These are phyloP conservation scores for Sclerotinia borealis DNA, from an alignment of 2,329 filamentous ascomycete species.

Conservation along the genomic window DNA sequence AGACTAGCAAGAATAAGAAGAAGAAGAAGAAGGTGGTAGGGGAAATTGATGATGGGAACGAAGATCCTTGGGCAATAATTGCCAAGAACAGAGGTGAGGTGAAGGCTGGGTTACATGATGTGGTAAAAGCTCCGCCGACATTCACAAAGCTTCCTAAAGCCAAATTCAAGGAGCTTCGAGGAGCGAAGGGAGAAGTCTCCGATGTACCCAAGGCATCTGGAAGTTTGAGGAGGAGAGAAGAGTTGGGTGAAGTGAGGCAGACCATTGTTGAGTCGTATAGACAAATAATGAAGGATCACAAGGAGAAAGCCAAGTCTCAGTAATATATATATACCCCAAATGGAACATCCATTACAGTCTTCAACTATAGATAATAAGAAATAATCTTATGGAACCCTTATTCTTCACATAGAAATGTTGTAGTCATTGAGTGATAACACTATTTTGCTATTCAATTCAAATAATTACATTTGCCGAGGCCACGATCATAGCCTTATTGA, in stretches of 20 bases:
- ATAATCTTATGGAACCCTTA: background rate
- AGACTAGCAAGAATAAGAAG: constrained; percentile 17
- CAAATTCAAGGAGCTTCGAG: constrained; percentile 41
- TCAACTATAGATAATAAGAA: background rate
- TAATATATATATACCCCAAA: background rate
- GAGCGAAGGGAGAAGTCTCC: constrained; percentile 59
- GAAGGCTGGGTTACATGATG: constrained; percentile 34
- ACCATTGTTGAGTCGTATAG: constrained; percentile 71
- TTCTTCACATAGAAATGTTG: too few species aligned
- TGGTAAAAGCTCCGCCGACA: constrained; percentile 31
- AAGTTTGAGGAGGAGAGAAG: constrained; percentile 66
- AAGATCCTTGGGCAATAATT: constrained; percentile 33
- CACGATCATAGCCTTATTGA: background rate
- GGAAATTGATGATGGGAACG: constrained; percentile 33
- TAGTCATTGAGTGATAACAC: too few species aligned
- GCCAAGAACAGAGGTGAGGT: constrained; percentile 27
- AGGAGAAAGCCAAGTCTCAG: background rate
- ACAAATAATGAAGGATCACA: constrained; percentile 55
- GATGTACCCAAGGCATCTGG: constrained; percentile 65
- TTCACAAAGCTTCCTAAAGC: constrained; percentile 31
- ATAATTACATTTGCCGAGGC: background rate
- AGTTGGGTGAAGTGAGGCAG: constrained; percentile 61
- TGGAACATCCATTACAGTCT: background rate
- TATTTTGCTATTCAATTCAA: too few species aligned
- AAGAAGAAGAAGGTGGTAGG: constrained; percentile 39